Percentiles rank a stretch among this genome's conserved stretches.
These are phyloP conservation scores for Schizophyllum amplum DNA, from an alignment of 1,284 basidiomycete species.

Conservation along the genomic window DNA sequence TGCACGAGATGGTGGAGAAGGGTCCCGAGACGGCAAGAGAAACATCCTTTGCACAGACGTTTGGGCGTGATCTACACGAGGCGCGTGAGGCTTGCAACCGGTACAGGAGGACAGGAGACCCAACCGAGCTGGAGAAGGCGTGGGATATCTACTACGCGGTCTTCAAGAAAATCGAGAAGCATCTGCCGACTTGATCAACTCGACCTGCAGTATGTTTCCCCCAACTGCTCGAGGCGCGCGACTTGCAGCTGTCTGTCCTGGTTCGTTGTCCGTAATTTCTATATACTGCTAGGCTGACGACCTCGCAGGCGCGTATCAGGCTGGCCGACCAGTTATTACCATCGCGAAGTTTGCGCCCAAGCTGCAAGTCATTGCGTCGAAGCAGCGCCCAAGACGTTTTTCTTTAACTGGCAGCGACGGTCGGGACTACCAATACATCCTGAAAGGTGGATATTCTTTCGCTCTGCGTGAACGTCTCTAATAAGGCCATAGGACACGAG, in stretches of 20 bases:
- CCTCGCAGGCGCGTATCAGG: conserved; percentile 80
- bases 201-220: conserved; percentile 97
- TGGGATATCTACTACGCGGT: conserved; percentile 99
- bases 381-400: conserved; percentile 91
- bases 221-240: conserved; percentile 81
- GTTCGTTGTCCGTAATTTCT: conserved; percentile 29
- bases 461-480: not conserved
- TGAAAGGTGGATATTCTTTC: conserved; percentile 64
- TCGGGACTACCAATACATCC: conserved; percentile 85
- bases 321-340: conserved; percentile 78
- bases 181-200: conserved; percentile 89
- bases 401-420: conserved; percentile 90
- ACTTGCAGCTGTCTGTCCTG: conserved; percentile 95
- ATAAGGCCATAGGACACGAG: conserved; percentile 70
- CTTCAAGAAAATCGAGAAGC: conserved; percentile 96
- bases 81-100: conserved; percentile 90
- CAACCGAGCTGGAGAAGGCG: conserved; percentile 91
- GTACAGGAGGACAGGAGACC: conserved; percentile 84
- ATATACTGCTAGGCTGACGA: conserved; percentile 1
- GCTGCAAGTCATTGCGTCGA: conserved; percentile 92
- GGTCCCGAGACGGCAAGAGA: conserved; percentile 93
- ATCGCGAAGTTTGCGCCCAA: conserved; percentile 85
- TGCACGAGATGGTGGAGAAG: conserved; percentile 90
- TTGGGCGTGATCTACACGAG: conserved; percentile 89
- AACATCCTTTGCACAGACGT: conserved; percentile 92